Conservation (phyloP, 148 eudicot genomes). For the Rhododendron molle region DNA sequence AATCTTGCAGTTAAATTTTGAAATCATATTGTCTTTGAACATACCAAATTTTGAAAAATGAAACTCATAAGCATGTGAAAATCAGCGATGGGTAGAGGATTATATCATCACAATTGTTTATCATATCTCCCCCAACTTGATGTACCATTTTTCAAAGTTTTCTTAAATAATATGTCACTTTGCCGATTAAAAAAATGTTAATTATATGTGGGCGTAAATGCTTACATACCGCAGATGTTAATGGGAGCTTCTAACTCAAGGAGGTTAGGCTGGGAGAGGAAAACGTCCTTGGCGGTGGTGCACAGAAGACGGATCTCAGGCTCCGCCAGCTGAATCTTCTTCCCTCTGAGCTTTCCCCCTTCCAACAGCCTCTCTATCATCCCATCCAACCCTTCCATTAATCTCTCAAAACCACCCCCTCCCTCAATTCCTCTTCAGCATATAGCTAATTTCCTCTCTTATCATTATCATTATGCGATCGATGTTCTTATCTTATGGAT, state of each 20-base stretch:
- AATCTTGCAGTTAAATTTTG: neutral
- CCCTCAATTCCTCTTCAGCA: neutral
- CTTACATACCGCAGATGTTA: neutral
- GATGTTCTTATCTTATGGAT: neutral
- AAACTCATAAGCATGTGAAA: too few species aligned
- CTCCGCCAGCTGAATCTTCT: neutral
- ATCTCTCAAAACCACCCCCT: neutral
- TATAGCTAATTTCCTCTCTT: neutral
- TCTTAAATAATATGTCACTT: too few species aligned
- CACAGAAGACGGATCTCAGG: neutral
- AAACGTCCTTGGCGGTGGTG: neutral
- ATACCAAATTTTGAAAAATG: too few species aligned
- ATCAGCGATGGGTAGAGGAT: too few species aligned
- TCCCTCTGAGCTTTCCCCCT: conserved; percentile 1
- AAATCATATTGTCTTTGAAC: neutral
- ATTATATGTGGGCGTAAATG: too few species aligned
- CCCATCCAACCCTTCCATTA: conserved; percentile 5
- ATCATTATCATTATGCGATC: neutral
- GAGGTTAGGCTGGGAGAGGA: neutral
- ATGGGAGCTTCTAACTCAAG: conserved; percentile 4
- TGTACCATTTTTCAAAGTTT: too few species aligned
- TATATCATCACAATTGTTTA: too few species aligned
- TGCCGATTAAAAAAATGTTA: too few species aligned
- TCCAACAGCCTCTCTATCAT: conserved; percentile 4
- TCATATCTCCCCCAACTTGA: too few species aligned